These are phyloP conservation scores for Yarrowia porcina DNA, from an alignment of 805 yeast species.

Conservation along the genomic window DNA sequence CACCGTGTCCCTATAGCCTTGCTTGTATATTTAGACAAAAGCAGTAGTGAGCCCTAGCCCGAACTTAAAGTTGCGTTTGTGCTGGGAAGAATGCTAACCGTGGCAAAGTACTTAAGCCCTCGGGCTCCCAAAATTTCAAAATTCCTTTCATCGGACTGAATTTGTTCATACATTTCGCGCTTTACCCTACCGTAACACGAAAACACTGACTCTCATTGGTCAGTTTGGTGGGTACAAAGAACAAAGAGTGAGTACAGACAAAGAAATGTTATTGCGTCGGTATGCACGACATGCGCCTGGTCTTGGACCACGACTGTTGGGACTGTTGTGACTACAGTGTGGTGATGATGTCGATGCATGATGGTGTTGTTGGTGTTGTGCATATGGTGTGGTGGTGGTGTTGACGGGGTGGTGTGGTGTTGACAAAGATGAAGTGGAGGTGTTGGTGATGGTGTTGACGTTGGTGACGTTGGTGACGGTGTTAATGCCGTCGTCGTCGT, in stretches of 20 bases:
- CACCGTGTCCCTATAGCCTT: slow-evolving; percentile 23
- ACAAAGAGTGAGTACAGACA: slow-evolving; percentile 26
- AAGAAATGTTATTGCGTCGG: slow-evolving; percentile 12
- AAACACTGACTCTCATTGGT: slow-evolving; percentile 25
- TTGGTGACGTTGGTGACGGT: neutral
- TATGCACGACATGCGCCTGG: slow-evolving; percentile 22
- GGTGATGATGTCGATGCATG: neutral
- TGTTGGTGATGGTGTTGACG: neutral
- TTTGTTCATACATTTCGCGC: slow-evolving; percentile 25
- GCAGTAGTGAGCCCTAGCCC: slow-evolving; percentile 19
- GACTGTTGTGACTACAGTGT: neutral
- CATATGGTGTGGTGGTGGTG: neutral
- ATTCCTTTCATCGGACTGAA: slow-evolving; percentile 25
- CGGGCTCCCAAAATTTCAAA: slow-evolving; percentile 26
- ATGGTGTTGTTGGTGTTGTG: neutral
- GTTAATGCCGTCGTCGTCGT: neutral
- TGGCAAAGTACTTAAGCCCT: slow-evolving; percentile 26
- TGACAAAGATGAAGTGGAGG: too few relatives aligned
- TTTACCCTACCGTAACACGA: slow-evolving; percentile 25
- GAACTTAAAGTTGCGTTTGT: slow-evolving; percentile 18
- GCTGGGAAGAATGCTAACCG: slow-evolving; percentile 25
- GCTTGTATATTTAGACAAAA: slow-evolving; percentile 22
- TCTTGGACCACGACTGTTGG: too few relatives aligned
- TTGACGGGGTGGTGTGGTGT: neutral
- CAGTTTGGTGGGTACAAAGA: slow-evolving; percentile 23